phyloP scores from a whole-genome alignment of 2,329 filamentous ascomycete species.

The Colletotrichum camelliae region DNA sequence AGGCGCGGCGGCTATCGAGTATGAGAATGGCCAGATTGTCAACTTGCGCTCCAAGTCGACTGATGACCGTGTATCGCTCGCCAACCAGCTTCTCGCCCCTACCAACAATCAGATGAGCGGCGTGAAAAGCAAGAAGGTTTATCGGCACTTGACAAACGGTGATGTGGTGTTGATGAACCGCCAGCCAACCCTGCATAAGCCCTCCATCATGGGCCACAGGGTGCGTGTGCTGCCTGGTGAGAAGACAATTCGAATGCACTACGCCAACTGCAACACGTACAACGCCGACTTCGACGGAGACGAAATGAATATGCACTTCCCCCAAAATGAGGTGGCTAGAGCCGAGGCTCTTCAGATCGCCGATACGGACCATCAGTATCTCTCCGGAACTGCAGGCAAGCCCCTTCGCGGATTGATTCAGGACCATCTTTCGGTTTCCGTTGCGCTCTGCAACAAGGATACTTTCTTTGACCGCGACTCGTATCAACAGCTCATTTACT shows the following conservation, averaged over 20 bases:
- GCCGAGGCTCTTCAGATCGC: constrained; percentile 93
- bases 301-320: constrained; percentile 99
- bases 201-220: constrained; percentile 98
- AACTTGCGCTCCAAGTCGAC: constrained; percentile 85
- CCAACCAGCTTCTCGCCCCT: constrained; percentile 90
- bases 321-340: constrained; percentile 92
- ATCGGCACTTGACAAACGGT: constrained; percentile 93
- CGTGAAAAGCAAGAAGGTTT: constrained; percentile 91
- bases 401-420: constrained; percentile 96
- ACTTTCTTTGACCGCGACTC: constrained; percentile 87
- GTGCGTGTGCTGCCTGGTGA: constrained; percentile 91
- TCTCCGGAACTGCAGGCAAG: constrained; percentile 92
- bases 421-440: constrained; percentile 95
- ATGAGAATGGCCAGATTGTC: constrained; percentile 91
- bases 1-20: constrained; percentile 92
- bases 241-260: constrained; percentile 99
- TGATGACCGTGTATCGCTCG: constrained; percentile 87
- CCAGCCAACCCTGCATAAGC: constrained; percentile 96
- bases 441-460: constrained; percentile 88
- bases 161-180: constrained; percentile 99
- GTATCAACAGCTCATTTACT: constrained; percentile 95
- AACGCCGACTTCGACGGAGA: constrained; percentile 99
- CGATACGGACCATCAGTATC: constrained; percentile 96
- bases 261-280: constrained; percentile 99
- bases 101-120: constrained; percentile 77